phyloP scores from a whole-genome alignment of 2,329 filamentous ascomycete genomes.

The Fusarium cyanostomum region DNA sequence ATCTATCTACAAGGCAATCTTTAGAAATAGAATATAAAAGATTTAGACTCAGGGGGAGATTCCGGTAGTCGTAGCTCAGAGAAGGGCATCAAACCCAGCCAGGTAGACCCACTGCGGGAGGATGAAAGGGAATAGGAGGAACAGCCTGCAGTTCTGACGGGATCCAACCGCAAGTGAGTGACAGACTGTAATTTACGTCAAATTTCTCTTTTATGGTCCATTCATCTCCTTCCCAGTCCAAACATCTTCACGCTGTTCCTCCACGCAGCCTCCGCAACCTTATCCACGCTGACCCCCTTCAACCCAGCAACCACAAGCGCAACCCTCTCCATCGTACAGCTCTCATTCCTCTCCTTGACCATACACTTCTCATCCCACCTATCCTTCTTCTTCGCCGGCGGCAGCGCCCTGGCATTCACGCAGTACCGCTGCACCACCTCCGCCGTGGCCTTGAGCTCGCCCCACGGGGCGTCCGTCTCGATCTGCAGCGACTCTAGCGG shows the following conservation, averaged over 20 bases:
- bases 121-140: too few species aligned
- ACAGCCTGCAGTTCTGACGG: too few species aligned
- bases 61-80: too few species aligned
- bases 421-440: constrained; percentile 53
- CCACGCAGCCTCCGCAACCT: constrained; percentile 54
- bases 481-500: constrained; percentile 38
- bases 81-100: too few species aligned
- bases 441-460: constrained; percentile 38
- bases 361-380: constrained; percentile 57
- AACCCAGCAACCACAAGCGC: constrained; percentile 59
- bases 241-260: constrained; percentile 49
- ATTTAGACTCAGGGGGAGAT: too few species aligned
- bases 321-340: constrained; percentile 58
- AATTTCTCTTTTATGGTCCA: background rate
- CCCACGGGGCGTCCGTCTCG: constrained; percentile 44
- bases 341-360: constrained; percentile 63
- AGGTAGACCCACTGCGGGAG: too few species aligned
- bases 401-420: constrained; percentile 49
- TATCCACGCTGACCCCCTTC: constrained; percentile 53
- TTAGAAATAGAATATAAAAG: too few species aligned
- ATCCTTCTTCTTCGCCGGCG: constrained; percentile 58
- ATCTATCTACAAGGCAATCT: too few species aligned
- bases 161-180: too few species aligned
- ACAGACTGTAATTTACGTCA: background rate
- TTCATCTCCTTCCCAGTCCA: constrained; percentile 33